Base-by-base conservation (phyloP, 2,329 filamentous ascomycete species). In the Emergomyces pasteurianus region DNA sequence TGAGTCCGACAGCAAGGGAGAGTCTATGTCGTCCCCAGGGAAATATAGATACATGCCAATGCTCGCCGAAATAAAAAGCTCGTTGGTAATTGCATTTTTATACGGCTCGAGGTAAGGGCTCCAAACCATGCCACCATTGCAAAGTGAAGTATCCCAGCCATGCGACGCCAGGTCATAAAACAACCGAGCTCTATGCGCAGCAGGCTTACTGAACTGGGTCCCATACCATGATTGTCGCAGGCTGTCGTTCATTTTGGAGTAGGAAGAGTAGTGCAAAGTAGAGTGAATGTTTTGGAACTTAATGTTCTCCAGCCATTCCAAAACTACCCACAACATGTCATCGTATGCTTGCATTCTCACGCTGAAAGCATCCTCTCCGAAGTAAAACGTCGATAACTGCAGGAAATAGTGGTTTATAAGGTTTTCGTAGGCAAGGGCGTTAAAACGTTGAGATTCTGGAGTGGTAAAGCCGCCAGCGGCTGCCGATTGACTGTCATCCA, bases 51-150 rank as follows among this genome's bases (percentile, higher is more conserved):
- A 96, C 92, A 97, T 96, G 59, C 82, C 83, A 42, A 92, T 83
- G 26, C 89, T 94, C 0, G 90, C 90, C 0, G 92, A 81, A 63
- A 96, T 89, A 75, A 83, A 96, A 0, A 96, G 82, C 71, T 96
- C 85, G 69, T 96, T 96, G 36, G 92, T 97, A 67, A 97, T 95
- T 64, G 92, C 90, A 69, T 97, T 97, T 71, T 96, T 97, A 78
- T 96, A 97, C 0, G 91, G 90, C 46, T 81, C 74, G 34, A 92
- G 76, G 42, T 84, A 83, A 2, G 90, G 90, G 66, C 89, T 95
- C 92, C 92, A 97, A 16, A 85, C 82, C 88, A 97, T 95, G 52
- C 92, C 92, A 26, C 92, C 92, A 4, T 82, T 83, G 68, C 92
- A 97, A 5, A 95, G 81, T 28, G 79, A 80, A 26, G 83, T 87